Percentiles rank a stretch among this genome's conserved stretches.
Evolutionary conservation across 768 basidiomycete genomes (phyloP).

Genomic region (Chiua virens): DNA sequence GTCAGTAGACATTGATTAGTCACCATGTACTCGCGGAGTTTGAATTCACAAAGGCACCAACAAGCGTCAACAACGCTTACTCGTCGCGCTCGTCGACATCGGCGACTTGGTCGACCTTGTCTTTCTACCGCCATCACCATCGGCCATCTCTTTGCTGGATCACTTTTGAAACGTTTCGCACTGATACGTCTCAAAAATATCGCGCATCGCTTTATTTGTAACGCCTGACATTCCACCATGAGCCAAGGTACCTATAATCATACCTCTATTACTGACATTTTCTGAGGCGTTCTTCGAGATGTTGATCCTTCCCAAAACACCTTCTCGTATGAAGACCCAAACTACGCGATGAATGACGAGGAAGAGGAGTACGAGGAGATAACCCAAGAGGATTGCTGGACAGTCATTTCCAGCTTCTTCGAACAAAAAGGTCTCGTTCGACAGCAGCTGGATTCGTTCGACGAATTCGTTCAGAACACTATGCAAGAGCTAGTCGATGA

Average conservation of each 20-base stretch:
- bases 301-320: slow-evolving; percentile 44
- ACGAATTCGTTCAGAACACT: slow-evolving; percentile 98
- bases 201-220: neutral
- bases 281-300: slow-evolving; percentile 45
- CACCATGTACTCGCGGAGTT: slow-evolving; percentile 11
- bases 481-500: slow-evolving; percentile 99
- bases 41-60: slow-evolving; percentile 12
- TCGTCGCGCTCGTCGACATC: slow-evolving; percentile 18
- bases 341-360: slow-evolving; percentile 54
- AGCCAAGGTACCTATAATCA: slow-evolving; percentile 30
- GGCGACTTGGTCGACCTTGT: slow-evolving; percentile 20
- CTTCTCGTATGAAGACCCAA: slow-evolving; percentile 60
- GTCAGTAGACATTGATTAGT: slow-evolving; percentile 25
- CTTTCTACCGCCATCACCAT: slow-evolving; percentile 10
- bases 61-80: slow-evolving; percentile 30
- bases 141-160: neutral
- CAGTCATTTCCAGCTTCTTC: slow-evolving; percentile 95
- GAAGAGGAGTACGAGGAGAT: slow-evolving; percentile 70
- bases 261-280: slow-evolving; percentile 22
- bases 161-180: neutral
- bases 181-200: neutral
- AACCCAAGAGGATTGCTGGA: slow-evolving; percentile 93
- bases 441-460: slow-evolving; percentile 97
- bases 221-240: slow-evolving; percentile 16
- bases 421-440: slow-evolving; percentile 96